Percentiles rank a stretch among this genome's conserved stretches.
phyloP scores from a whole-genome alignment of 495 filamentous ascomycete species.

The Delitschia confertaspora region DNA sequence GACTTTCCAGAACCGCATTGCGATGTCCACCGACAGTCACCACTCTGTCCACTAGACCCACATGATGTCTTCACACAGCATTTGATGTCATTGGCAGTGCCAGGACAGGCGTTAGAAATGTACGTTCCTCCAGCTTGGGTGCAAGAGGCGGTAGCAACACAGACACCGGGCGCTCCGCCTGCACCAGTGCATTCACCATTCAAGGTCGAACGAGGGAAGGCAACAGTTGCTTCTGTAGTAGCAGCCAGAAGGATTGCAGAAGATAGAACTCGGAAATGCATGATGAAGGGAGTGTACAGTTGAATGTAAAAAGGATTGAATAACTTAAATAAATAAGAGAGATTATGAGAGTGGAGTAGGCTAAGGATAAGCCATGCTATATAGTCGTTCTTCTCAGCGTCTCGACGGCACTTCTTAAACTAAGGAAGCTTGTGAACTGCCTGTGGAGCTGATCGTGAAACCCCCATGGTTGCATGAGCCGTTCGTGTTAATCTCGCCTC shows the following conservation, averaged over 20 bases:
- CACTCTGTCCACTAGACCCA: not conserved
- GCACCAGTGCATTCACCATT: slow-evolving; percentile 16
- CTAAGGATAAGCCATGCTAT: too few species aligned
- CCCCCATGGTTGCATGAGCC: too few species aligned
- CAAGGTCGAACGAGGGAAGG: slow-evolving; percentile 3
- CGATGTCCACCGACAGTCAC: slow-evolving; percentile 16
- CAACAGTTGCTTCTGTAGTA: slow-evolving; percentile 1
- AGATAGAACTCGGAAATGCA: not conserved
- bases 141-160: slow-evolving; percentile 16
- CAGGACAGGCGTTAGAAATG: slow-evolving; percentile 17
- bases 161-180: slow-evolving; percentile 10
- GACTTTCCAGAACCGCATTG: slow-evolving; percentile 6
- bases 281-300: too few species aligned
- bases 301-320: too few species aligned
- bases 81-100: slow-evolving; percentile 19
- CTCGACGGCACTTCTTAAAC: too few species aligned
- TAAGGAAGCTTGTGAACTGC: too few species aligned
- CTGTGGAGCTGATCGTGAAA: too few species aligned
- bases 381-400: too few species aligned
- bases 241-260: not conserved
- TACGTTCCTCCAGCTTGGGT: slow-evolving; percentile 10
- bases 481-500: too few species aligned
- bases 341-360: too few species aligned
- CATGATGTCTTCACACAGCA: slow-evolving; percentile 18
- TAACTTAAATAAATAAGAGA: too few species aligned